Percentiles rank a stretch among this genome's conserved stretches.
phyloP scores from a whole-genome alignment of 2,329 filamentous ascomycete species.

The Tolypocladium tropicale region DNA sequence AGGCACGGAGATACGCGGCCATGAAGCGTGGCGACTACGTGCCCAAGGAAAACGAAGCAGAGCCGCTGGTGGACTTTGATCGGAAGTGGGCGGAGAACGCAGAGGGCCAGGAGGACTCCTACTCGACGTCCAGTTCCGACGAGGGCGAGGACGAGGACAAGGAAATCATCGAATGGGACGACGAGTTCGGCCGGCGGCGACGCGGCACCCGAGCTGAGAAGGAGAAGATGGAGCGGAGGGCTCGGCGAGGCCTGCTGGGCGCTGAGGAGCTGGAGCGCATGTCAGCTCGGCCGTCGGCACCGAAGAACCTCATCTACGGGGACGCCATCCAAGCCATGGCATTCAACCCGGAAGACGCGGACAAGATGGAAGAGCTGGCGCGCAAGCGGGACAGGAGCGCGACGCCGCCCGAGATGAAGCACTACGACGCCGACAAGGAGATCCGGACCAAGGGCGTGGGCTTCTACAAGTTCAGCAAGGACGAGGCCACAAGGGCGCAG shows the following conservation, averaged over 20 bases:
- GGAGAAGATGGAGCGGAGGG: slow-evolving; percentile 48
- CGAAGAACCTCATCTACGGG: slow-evolving; percentile 68
- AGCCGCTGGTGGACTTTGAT: slow-evolving; percentile 83
- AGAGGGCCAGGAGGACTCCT: slow-evolving; percentile 42
- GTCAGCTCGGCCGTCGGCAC: slow-evolving; percentile 56
- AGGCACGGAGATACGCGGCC: slow-evolving; percentile 76
- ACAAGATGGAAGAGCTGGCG: slow-evolving; percentile 70
- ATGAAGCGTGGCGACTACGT: slow-evolving; percentile 85
- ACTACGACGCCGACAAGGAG: slow-evolving; percentile 81
- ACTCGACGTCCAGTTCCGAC: slow-evolving; percentile 33
- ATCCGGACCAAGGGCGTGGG: slow-evolving; percentile 80
- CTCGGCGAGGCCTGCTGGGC: slow-evolving; percentile 37
- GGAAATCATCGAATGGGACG: slow-evolving; percentile 74
- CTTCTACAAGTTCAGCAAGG: slow-evolving; percentile 81
- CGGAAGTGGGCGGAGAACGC: slow-evolving; percentile 80
- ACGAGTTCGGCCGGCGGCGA: slow-evolving; percentile 84
- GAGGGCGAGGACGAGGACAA: slow-evolving; percentile 32
- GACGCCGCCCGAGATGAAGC: slow-evolving; percentile 69
- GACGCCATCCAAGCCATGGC: slow-evolving; percentile 76
- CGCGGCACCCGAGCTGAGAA: slow-evolving; percentile 61
- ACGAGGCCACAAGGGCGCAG: slow-evolving; percentile 50
- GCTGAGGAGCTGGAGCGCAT: slow-evolving; percentile 56
- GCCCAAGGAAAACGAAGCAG: slow-evolving; percentile 52
- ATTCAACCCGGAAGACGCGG: slow-evolving; percentile 64
- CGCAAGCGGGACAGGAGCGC: slow-evolving; percentile 66